phyloP scores from a whole-genome alignment of 1,284 basidiomycete species.

The Apiotrichum akiyoshidainum region DNA sequence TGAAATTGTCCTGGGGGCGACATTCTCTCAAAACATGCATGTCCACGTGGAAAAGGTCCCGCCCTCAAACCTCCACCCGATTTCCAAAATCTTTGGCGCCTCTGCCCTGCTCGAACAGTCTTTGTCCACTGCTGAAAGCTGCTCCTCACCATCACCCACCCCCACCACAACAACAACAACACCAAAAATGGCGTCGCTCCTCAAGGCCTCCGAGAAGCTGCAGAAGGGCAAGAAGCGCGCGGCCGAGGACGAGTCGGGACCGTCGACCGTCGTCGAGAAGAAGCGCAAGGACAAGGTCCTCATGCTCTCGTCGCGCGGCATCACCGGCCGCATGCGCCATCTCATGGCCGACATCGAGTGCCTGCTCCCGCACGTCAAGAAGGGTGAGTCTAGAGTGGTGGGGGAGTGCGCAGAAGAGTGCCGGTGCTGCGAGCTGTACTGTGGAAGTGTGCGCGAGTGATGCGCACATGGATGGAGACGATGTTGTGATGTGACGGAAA shows the following conservation, averaged over 20 bases:
- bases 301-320: conserved; percentile 85
- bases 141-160: neutral
- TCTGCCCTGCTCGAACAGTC: neutral
- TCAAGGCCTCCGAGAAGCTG: conserved; percentile 21
- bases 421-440: neutral
- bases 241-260: conserved; percentile 10
- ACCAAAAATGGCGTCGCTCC: conserved; percentile 21
- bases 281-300: conserved; percentile 66
- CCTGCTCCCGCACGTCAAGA: conserved; percentile 92
- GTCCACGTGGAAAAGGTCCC: neutral
- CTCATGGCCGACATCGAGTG: conserved; percentile 92
- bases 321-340: conserved; percentile 95
- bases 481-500: neutral
- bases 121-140: neutral
- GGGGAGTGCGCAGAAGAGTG: too few species aligned
- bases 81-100: neutral
- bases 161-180: neutral
- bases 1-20: too few species aligned
- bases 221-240: conserved; percentile 24
- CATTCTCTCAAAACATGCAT: too few species aligned
- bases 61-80: neutral
- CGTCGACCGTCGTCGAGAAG: conserved; percentile 27
- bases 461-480: neutral
- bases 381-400: conserved; percentile 60
- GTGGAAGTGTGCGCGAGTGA: too few species aligned